Base-by-base conservation (phyloP, 495 filamentous ascomycete species). In the Aspergillus sclerotioniger region DNA sequence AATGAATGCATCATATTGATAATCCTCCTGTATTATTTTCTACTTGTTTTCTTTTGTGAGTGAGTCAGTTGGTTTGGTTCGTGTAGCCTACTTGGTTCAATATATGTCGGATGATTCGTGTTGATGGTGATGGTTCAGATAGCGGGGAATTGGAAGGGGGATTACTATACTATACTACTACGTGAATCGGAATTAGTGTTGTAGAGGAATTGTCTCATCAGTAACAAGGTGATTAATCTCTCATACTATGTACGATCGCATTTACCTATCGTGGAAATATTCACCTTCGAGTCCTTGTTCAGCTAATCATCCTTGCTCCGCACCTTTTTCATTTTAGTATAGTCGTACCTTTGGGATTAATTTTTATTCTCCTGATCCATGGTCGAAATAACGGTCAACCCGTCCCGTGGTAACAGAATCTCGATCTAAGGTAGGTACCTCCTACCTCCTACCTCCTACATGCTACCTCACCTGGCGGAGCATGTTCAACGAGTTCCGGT, bases 321-420 rank as follows among this genome's bases (percentile, higher is more conserved):
- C 25, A n/a, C n/a, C n/a, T n/a, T n/a, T n/a, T n/a, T n/a, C n/a
- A n/a, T 39, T 39, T 39, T 39, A 13, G 35, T 13, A 3, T 8
- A 28, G 7, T 53, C 15, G 16, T 17, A 17, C 46, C 20, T 21
- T 19, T 15, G 28, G 37, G 37, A n/a, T n/a, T n/a, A n/a, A n/a
- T n/a, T 46, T 29, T 46, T 41, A 33, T 16, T n/a, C 49, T 32
- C 46, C 29, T 43, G 59, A 54, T 48, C 35, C 45, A 53, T 49
- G 35, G 32, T 43, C 28, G 32, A 35, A 56, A 59, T 35, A 59
- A 57, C 48, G 56, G 60, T 56, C 35, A 45, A 48, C 41, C 58
- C 48, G 16, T 57, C 43, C 58, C 46, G 43, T 44, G 57, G 57
- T 35, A 57, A 54, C 35, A 6, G 32, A 31, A 58, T 53, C 49